Evolutionary conservation across 805 yeast genomes (phyloP), one percentile per base, ranked within the genome.

Genomic region (Danielia reshetovae): DNA sequence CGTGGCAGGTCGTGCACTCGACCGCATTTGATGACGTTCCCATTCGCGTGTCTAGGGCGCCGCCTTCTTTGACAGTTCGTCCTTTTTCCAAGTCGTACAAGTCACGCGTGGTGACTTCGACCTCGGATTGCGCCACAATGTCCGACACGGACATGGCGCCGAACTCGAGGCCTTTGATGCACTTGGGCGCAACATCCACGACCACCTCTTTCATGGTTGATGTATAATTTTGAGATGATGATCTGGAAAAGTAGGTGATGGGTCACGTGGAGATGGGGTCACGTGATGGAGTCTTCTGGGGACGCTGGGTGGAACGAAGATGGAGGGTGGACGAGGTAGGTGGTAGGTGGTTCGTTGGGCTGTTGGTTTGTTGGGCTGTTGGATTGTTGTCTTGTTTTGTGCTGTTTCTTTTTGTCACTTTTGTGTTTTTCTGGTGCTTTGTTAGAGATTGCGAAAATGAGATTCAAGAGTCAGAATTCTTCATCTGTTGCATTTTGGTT

Each of bases 61-160:
- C 99, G 45, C 77, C 73, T 12, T 59, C 67, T 43, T 81, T 86
- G 5, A 96, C 88, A n/a, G 74, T 68, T 48, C 97, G 72, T 5
- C 96, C 95, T 48, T 82, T 78, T 48, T 88, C 96, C 40, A 93
- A 68, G 60, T 93, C 96, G 57, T 86, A 93, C 37, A 93, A 71
- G 57, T 90, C 96, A 49, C 97, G 75, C 12, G 96, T 86, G 26
- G 84, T 75, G 40, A 93, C 85, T 57, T 93, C 97, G 17, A 89
- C 96, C 54, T 89, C 96, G 3, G 95, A 84, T 64, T 90, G 96
- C 14, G 90, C 90, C 28, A 87, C 75, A 51, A 93, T 88, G 50
- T 90, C 97, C 45, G 81, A 76, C 24, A 96, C 86, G 23, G 93
- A 81, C n/a, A 93, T 72, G 4, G 96, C 96, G 24, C 96, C 85